Conservation (phyloP, 169 alveolate species). For the Amoebophrya sp. region DNA sequence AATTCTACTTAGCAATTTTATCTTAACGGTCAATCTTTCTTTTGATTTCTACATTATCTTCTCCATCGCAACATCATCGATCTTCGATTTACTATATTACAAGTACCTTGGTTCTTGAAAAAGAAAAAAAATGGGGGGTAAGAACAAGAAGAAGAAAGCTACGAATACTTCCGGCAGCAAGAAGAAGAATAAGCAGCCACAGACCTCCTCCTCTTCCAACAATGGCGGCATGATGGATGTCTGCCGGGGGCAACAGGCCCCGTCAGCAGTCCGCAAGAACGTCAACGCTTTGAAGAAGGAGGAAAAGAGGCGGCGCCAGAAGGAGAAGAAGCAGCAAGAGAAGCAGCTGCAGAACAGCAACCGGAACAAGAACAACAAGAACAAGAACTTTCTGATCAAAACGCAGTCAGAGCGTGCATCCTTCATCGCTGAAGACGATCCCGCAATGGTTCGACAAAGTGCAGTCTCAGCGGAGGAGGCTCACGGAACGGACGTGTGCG, state of each 20-base stretch:
- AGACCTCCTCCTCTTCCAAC: neutral
- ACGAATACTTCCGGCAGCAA: neutral
- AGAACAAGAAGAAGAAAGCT: neutral
- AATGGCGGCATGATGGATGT: neutral
- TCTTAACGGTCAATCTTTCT: neutral
- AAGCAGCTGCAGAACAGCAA: neutral
- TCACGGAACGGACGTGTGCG: neutral
- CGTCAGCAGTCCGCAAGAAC: neutral
- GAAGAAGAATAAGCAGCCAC: neutral
- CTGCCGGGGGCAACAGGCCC: neutral
- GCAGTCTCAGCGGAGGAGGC: neutral
- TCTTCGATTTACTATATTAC: too few species aligned
- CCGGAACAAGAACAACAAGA: neutral
- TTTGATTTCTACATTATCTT: too few species aligned
- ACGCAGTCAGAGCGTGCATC: neutral
- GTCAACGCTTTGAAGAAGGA: neutral
- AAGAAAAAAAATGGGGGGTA: neutral
- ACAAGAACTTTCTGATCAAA: neutral
- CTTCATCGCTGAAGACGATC: neutral
- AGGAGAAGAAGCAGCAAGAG: neutral
- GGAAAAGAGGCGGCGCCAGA: neutral
- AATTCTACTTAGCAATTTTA: neutral
- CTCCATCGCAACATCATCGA: too few species aligned
- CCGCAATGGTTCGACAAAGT: neutral
- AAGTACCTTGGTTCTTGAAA: neutral